phyloP scores from a whole-genome alignment of 1,284 basidiomycete species.

The Phaffia rhodozyma region DNA sequence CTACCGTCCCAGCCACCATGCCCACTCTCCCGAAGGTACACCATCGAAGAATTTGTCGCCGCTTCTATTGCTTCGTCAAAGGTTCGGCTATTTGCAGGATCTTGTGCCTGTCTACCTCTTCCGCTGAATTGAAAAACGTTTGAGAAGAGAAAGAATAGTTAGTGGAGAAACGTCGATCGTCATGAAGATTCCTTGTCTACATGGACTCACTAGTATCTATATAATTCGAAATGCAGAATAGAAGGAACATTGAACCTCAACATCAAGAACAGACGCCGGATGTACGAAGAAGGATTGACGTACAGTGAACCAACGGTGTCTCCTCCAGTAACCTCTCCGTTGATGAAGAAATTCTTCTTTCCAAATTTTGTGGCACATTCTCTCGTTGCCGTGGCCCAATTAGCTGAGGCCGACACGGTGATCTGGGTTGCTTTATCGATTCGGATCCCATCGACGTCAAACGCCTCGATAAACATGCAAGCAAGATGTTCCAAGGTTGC shows the following conservation, averaged over 20 bases:
- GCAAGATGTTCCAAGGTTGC: slow-evolving; percentile 18
- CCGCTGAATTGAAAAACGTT: too few species aligned
- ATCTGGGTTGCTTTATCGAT: slow-evolving; percentile 22
- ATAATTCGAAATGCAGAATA: not conserved
- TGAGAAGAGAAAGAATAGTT: not conserved
- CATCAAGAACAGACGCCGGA: not conserved
- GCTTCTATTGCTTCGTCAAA: slow-evolving; percentile 49
- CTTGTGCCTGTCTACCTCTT: too few species aligned
- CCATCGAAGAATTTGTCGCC: slow-evolving; percentile 49
- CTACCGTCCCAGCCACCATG: slow-evolving; percentile 51
- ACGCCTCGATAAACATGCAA: slow-evolving; percentile 20
- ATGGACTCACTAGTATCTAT: not conserved
- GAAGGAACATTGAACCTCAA: not conserved
- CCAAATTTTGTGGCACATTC: slow-evolving; percentile 17
- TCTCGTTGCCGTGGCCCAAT: slow-evolving; percentile 19
- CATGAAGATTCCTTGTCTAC: not conserved
- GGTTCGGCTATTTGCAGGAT: slow-evolving; percentile 34
- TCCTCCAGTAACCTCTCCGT: slow-evolving; percentile 22
- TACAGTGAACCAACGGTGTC: slow-evolving; percentile 8
- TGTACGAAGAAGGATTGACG: not conserved
- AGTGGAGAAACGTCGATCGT: not conserved
- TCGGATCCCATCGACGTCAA: slow-evolving; percentile 22
- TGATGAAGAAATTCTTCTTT: slow-evolving; percentile 21
- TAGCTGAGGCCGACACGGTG: slow-evolving; percentile 19
- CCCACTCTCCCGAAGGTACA: slow-evolving; percentile 59